Evolutionary conservation across 129 eudicot genomes (phyloP).

Genomic region (Centrapalus pauciflorus): DNA sequence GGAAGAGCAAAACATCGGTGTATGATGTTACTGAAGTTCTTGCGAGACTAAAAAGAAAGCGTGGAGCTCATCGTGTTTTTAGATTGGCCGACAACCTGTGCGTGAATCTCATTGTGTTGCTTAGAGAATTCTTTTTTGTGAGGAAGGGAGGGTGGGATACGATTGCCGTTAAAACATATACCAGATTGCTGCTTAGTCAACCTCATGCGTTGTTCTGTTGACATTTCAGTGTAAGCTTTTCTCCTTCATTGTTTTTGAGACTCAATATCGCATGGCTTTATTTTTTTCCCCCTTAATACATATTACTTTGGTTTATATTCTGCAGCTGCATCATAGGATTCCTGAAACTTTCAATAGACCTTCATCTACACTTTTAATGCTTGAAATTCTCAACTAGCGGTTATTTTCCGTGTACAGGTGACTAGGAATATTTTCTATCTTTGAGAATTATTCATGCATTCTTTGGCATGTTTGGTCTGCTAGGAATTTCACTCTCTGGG

Average conservation of each 20-base stretch:
- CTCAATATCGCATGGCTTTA: too few species aligned
- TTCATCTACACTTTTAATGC: conserved; percentile 51
- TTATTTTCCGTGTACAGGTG: conserved; percentile 73
- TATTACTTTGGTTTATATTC: not conserved
- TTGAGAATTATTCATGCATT: not conserved
- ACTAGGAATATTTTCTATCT: not conserved
- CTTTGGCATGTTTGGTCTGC: not conserved
- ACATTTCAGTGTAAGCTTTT: too few species aligned
- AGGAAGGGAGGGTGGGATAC: conserved; percentile 58
- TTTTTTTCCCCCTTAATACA: not conserved
- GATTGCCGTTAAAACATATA: conserved; percentile 72
- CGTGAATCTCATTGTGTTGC: conserved; percentile 56
- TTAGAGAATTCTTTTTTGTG: conserved; percentile 62
- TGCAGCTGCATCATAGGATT: conserved; percentile 62
- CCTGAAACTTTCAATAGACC: conserved; percentile 52
- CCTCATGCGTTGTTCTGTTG: too few species aligned
- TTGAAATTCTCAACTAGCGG: conserved; percentile 68
- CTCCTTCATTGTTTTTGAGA: not conserved
- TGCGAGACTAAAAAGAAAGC: conserved; percentile 58
- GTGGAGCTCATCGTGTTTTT: conserved; percentile 72
- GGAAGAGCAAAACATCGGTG: too few species aligned
- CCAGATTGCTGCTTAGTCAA: conserved; percentile 54
- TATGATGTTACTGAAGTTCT: too few species aligned
- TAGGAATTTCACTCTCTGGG: not conserved
- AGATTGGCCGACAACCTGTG: conserved; percentile 74